Conservation (phyloP, 208 protist genomes). For the Leishmania mexicana region DNA sequence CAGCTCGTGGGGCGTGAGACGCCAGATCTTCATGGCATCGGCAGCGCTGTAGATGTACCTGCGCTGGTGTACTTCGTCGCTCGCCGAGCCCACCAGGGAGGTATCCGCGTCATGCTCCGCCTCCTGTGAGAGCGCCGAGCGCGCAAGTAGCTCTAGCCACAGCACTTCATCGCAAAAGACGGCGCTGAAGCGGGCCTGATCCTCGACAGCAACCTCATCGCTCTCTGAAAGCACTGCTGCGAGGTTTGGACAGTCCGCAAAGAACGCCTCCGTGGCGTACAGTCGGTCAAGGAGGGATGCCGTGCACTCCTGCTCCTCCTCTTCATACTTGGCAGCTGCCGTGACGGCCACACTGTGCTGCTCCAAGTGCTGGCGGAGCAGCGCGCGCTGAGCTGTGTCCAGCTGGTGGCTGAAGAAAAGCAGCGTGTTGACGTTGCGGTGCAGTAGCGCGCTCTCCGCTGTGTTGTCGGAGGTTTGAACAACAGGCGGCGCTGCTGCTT, state of each 20-base stretch:
- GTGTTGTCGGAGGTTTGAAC: not conserved
- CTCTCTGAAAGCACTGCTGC: conserved; percentile 9
- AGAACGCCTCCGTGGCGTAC: conserved; percentile 13
- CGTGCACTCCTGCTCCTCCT: conserved; percentile 31
- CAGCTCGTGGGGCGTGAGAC: conserved; percentile 17
- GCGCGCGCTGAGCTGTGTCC: conserved; percentile 3
- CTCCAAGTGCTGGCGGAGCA: conserved; percentile 18
- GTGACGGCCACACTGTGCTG: conserved; percentile 18
- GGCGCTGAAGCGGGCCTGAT: conserved; percentile 31
- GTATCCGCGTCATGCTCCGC: conserved; percentile 1
- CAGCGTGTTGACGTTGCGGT: conserved; percentile 29
- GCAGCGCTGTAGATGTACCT: conserved; percentile 26
- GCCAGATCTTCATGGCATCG: conserved; percentile 29
- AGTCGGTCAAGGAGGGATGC: conserved; percentile 31
- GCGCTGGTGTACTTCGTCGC: not conserved
- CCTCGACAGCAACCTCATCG: conserved; percentile 7
- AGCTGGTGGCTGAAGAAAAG: conserved; percentile 26
- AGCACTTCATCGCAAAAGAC: conserved; percentile 26
- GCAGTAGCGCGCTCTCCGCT: conserved; percentile 3
- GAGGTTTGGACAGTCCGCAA: conserved; percentile 16
- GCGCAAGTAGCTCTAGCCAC: conserved; percentile 18
- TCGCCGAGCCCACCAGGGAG: not conserved
- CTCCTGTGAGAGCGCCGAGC: not conserved
- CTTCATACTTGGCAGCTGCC: conserved; percentile 3
- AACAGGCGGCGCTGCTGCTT: not conserved